phyloP scores from a whole-genome alignment of 805 yeast species.

The Candida sonorensis region DNA sequence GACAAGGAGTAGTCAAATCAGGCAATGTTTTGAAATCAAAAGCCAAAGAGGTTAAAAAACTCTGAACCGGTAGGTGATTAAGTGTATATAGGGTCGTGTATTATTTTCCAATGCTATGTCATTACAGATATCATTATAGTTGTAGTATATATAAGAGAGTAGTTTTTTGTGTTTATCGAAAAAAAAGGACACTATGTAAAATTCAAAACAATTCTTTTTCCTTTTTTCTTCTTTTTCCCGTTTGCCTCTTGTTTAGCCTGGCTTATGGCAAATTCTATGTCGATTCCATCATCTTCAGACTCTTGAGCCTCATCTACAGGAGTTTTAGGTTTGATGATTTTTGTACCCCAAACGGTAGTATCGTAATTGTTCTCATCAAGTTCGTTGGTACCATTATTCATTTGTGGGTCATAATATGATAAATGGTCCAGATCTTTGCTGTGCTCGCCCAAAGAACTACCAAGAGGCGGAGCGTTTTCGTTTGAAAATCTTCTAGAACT shows the following conservation, averaged over 20 bases:
- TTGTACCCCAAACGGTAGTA: slow-evolving; percentile 75
- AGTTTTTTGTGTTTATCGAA: too few relatives aligned
- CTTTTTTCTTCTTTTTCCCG: slow-evolving; percentile 39
- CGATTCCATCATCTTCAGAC: slow-evolving; percentile 35
- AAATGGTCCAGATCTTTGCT: too few relatives aligned
- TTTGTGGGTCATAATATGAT: too few relatives aligned
- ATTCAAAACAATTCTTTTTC: slow-evolving; percentile 31
- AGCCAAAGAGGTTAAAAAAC: background rate
- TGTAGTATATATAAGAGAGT: too few relatives aligned
- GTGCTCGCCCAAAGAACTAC: too few relatives aligned
- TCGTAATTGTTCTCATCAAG: slow-evolving; percentile 12
- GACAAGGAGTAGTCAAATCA: background rate
- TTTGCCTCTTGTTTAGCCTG: slow-evolving; percentile 43
- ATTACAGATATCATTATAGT: too few relatives aligned
- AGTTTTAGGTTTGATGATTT: slow-evolving; percentile 32
- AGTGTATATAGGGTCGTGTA: too few relatives aligned
- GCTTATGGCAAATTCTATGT: slow-evolving; percentile 40
- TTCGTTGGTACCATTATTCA: background rate
- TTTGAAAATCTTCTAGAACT: slow-evolving; percentile 9
- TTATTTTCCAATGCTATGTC: too few relatives aligned
- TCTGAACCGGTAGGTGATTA: background rate
- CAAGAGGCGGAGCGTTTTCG: slow-evolving; percentile 12
- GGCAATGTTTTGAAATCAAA: slow-evolving; percentile 2
- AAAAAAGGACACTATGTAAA: slow-evolving; percentile 5
- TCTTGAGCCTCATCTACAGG: slow-evolving; percentile 31